Evolutionary conservation across 495 filamentous ascomycete species (phyloP).

Genomic region (Penicillium angulare): DNA sequence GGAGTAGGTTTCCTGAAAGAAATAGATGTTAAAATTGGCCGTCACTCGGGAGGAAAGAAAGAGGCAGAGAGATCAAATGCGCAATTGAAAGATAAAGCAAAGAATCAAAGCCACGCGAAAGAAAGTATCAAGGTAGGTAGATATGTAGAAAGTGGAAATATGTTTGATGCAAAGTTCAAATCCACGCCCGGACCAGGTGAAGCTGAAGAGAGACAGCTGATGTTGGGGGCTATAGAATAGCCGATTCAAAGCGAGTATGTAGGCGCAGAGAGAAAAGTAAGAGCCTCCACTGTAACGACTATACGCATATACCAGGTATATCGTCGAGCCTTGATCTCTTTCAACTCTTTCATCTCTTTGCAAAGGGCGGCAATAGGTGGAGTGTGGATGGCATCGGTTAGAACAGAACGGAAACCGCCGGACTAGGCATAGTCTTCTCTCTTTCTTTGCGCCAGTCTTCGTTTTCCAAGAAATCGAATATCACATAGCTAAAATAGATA

Average conservation of each 20-base stretch:
- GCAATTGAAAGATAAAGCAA: no score
- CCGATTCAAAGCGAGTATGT: background rate
- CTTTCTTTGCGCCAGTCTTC: no score
- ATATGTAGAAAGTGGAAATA: background rate
- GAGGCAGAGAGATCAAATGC: background rate
- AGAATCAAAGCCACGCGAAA: background rate
- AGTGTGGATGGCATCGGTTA: no score
- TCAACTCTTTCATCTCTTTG: no score
- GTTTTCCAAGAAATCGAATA: background rate
- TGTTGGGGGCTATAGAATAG: conserved; percentile 4
- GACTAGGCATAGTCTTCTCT: conserved; percentile 2
- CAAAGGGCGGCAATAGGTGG: no score
- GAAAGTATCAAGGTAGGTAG: background rate
- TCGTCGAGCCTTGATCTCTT: no score
- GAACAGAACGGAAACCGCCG: conserved; percentile 2
- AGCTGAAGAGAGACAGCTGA: background rate
- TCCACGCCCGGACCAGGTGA: background rate
- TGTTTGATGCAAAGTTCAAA: background rate
- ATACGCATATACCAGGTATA: no score
- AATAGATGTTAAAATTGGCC: conserved; percentile 1
- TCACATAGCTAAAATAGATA: background rate
- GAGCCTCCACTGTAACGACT: no score
- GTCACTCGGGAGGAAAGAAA: background rate
- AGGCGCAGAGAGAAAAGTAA: no score
- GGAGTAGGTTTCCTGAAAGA: conserved; percentile 18